phyloP scores from a whole-genome alignment of 2,329 filamentous ascomycete genomes.

The Aspergillus pseudotamarii region DNA sequence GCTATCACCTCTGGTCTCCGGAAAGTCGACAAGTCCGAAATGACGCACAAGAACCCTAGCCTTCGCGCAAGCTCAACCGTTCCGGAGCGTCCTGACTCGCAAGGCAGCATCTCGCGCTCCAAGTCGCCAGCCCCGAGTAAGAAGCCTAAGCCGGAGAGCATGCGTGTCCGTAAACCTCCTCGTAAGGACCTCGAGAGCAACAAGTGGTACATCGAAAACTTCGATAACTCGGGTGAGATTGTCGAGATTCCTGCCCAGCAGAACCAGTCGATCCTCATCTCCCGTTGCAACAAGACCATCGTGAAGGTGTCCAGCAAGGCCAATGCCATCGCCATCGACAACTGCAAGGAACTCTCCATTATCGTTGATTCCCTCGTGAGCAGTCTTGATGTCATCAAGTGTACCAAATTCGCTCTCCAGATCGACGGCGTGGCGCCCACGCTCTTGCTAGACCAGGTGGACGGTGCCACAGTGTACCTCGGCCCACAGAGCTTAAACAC shows the following conservation, averaged over 20 bases:
- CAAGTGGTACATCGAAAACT: conserved; percentile 97
- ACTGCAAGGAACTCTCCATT: conserved; percentile 79
- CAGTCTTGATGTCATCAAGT: conserved; percentile 93
- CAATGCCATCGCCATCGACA: conserved; percentile 95
- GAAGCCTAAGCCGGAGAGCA: conserved; percentile 82
- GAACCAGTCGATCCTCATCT: conserved; percentile 88
- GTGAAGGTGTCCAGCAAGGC: conserved; percentile 90
- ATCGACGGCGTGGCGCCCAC: conserved; percentile 85
- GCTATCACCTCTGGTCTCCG: conserved; percentile 84
- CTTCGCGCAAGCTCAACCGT: conserved; percentile 75
- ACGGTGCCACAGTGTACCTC: conserved; percentile 85
- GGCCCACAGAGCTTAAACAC: conserved; percentile 75
- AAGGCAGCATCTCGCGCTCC: conserved; percentile 59
- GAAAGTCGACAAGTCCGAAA: conserved; percentile 92
- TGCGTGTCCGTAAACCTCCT: conserved; percentile 80
- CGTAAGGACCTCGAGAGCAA: conserved; percentile 81
- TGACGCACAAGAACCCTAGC: conserved; percentile 98
- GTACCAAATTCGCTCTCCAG: conserved; percentile 90
- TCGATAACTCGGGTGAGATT: conserved; percentile 72
- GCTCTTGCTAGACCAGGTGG: conserved; percentile 88
- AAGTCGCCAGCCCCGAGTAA: conserved; percentile 89
- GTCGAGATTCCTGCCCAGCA: conserved; percentile 81
- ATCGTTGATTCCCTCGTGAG: conserved; percentile 89
- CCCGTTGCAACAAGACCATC: conserved; percentile 86
- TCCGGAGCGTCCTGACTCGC: conserved; percentile 57